Percentiles rank a stretch among this genome's conserved stretches.
These are phyloP conservation scores for Panaeolus papilionaceus DNA, from an alignment of 768 basidiomycete genomes.

Conservation along the genomic window DNA sequence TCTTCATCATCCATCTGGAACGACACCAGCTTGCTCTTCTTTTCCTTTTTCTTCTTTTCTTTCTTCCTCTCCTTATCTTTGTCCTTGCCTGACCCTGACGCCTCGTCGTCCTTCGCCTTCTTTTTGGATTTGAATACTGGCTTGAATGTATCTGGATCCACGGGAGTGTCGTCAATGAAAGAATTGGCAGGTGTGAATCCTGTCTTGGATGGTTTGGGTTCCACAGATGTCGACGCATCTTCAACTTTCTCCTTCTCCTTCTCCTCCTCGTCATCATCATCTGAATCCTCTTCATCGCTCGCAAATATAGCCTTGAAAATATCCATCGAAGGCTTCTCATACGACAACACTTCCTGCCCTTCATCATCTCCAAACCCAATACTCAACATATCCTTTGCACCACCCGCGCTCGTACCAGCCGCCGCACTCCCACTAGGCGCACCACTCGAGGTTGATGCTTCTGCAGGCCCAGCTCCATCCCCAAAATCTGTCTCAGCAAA, in stretches of 20 bases:
- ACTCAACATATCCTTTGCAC: slow-evolving; percentile 73
- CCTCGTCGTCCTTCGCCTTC: slow-evolving; percentile 46
- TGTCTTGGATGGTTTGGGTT: slow-evolving; percentile 20
- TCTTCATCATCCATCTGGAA: slow-evolving; percentile 76
- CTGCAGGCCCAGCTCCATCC: slow-evolving; percentile 8
- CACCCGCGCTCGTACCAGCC: slow-evolving; percentile 20
- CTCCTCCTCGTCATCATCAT: slow-evolving; percentile 60
- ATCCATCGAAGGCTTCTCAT: slow-evolving; percentile 87
- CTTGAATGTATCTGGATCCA: slow-evolving; percentile 79
- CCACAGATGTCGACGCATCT: slow-evolving; percentile 26
- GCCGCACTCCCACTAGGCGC: slow-evolving; percentile 16
- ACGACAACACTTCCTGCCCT: slow-evolving; percentile 86
- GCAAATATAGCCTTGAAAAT: slow-evolving; percentile 99
- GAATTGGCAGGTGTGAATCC: slow-evolving; percentile 25
- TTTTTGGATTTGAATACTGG: slow-evolving; percentile 81
- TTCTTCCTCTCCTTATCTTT: slow-evolving; percentile 58
- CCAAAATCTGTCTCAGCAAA: slow-evolving; percentile 18
- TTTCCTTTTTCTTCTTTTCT: slow-evolving; percentile 56
- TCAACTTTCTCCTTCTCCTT: too few species aligned
- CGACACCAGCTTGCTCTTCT: slow-evolving; percentile 63
- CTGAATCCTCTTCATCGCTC: slow-evolving; percentile 89
- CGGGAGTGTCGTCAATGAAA: slow-evolving; percentile 32
- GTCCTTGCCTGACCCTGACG: slow-evolving; percentile 47
- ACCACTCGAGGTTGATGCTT: slow-evolving; percentile 13
- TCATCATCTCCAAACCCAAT: slow-evolving; percentile 94